Conservation (phyloP, 2,329 filamentous ascomycete genomes). For the Septoria petroselini region DNA sequence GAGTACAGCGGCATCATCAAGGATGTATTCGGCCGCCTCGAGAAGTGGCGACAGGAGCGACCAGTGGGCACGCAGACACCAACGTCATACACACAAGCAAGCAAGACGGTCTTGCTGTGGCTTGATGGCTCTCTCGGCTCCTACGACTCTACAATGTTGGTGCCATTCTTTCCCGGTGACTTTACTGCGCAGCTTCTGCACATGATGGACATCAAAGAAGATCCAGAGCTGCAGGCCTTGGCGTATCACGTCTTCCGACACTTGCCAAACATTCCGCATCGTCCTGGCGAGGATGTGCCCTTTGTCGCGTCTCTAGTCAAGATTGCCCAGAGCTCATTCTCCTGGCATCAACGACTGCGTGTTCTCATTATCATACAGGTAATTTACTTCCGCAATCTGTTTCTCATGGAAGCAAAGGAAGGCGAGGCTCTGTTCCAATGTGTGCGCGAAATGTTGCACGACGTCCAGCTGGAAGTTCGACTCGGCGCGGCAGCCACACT, state of each 20-base stretch:
- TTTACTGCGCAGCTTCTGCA: constrained; percentile 92
- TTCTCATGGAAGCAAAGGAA: constrained; percentile 72
- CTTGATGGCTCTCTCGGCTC: constrained; percentile 87
- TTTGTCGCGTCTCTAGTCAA: constrained; percentile 85
- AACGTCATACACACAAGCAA: constrained; percentile 89
- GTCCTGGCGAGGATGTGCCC: constrained; percentile 74
- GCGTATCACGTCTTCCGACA: constrained; percentile 97
- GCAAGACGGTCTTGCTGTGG: constrained; percentile 95
- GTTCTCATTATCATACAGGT: constrained; percentile 98
- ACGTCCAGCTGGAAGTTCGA: constrained; percentile 88
- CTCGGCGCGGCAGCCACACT: constrained; percentile 88
- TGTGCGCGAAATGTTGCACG: constrained; percentile 92
- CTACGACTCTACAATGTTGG: constrained; percentile 85
- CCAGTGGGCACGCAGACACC: constrained; percentile 86
- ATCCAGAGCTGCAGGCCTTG: constrained; percentile 88
- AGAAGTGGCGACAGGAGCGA: constrained; percentile 82
- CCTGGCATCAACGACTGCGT: constrained; percentile 93
- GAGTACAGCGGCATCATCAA: constrained; percentile 71
- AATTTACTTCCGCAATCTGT: constrained; percentile 93
- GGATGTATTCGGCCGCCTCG: constrained; percentile 73
- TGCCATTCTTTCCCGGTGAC: constrained; percentile 82
- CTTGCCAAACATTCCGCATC: constrained; percentile 90
- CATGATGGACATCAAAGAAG: constrained; percentile 99
- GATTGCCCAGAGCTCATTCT: constrained; percentile 77
- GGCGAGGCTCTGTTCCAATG: constrained; percentile 81